Evolutionary conservation across 169 alveolate species (phyloP).

Genomic region (Plasmodium fragile): DNA sequence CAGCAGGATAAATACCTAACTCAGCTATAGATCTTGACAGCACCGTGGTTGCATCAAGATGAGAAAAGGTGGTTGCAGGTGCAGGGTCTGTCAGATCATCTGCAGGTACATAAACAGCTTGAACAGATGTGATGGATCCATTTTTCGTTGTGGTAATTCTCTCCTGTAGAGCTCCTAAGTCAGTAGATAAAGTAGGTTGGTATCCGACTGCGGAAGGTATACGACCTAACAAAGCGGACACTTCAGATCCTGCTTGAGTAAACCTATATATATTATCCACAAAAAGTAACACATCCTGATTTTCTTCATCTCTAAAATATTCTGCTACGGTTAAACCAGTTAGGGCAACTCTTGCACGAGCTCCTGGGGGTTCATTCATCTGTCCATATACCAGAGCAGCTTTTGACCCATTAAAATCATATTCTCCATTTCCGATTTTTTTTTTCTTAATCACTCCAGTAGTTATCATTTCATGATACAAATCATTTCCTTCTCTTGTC

Average conservation of each 20-base stretch:
- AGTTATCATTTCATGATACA: conserved; percentile 97
- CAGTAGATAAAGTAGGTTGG: conserved; percentile 99
- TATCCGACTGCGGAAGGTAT: conserved; percentile 98
- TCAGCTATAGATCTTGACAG: conserved; percentile 96
- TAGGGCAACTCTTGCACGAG: conserved; percentile 98
- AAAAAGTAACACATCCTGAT: conserved; percentile 96
- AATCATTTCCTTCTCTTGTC: conserved; percentile 98
- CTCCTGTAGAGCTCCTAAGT: conserved; percentile 96
- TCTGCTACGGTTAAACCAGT: conserved; percentile 99
- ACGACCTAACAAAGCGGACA: conserved; percentile 97
- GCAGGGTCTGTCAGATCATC: conserved; percentile 99
- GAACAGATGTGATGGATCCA: conserved; percentile 98
- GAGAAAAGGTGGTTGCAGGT: conserved; percentile 99
- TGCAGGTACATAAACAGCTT: conserved; percentile 99
- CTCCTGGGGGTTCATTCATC: conserved; percentile 99
- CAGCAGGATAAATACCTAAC: conserved; percentile 99
- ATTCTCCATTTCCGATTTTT: conserved; percentile 82
- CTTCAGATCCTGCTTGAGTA: conserved; percentile 98
- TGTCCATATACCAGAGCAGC: conserved; percentile 98
- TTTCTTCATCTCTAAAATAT: conserved; percentile 98
- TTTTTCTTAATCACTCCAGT: conserved; percentile 88
- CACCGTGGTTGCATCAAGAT: conserved; percentile 98
- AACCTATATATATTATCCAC: conserved; percentile 97
- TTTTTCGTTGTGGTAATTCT: conserved; percentile 97
- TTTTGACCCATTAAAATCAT: conserved; percentile 94